Evolutionary conservation across 352 stramenopile species (phyloP).

Genomic region (Phytophthora vignae): DNA sequence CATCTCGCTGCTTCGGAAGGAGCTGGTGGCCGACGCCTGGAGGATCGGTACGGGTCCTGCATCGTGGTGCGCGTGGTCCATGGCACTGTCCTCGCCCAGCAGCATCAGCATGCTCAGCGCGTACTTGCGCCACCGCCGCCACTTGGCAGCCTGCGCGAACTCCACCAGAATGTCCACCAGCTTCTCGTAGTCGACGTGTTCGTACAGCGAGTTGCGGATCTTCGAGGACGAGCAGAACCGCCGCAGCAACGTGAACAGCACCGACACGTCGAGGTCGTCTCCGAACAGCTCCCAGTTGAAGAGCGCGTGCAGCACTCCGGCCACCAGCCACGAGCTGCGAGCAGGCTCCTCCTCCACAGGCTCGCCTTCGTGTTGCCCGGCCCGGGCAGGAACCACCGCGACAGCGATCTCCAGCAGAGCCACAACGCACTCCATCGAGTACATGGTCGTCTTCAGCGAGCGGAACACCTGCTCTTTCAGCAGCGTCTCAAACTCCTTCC

Average conservation of each 20-base stretch:
- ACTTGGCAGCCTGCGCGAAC: conserved; percentile 43
- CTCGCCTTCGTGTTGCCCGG: conserved; percentile 5
- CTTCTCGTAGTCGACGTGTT: conserved; percentile 55
- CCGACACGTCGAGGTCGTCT: conserved; percentile 56
- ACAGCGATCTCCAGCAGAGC: conserved; percentile 54
- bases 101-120: conserved; percentile 50
- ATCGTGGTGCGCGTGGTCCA: conserved; percentile 40
- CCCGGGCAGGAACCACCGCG: conserved; percentile 16
- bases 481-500: conserved; percentile 35
- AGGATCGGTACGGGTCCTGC: conserved; percentile 25
- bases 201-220: conserved; percentile 48
- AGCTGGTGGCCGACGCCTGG: conserved; percentile 22
- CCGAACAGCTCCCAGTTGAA: conserved; percentile 45
- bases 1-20: conserved; percentile 29
- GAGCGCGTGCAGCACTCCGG: conserved; percentile 58
- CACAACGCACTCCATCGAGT: conserved; percentile 69
- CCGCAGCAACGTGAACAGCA: conserved; percentile 50
- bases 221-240: conserved; percentile 47
- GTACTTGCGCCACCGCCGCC: conserved; percentile 48
- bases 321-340: conserved; percentile 54
- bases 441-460: conserved; percentile 48
- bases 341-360: conserved; percentile 29
- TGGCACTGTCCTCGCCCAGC: conserved; percentile 54
- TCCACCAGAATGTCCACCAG: conserved; percentile 50
- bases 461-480: conserved; percentile 43